phyloP scores from a whole-genome alignment of 2,329 filamentous ascomycete genomes.

The Sporothrix mexicana region DNA sequence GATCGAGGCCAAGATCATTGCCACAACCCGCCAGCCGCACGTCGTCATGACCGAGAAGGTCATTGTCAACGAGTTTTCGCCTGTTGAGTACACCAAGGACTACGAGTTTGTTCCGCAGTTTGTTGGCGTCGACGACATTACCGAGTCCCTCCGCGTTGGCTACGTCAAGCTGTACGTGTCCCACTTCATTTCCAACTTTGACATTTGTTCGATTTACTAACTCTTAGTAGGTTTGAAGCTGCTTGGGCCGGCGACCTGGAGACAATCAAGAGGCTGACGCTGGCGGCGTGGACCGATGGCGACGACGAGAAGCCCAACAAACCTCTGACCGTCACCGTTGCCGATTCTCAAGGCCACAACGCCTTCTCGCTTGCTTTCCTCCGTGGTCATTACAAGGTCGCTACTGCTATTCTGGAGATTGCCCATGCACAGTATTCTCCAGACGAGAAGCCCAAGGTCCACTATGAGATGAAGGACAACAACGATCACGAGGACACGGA shows the following conservation, averaged over 20 bases:
- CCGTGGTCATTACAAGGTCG: slow-evolving; percentile 67
- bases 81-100: slow-evolving; percentile 35
- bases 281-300: slow-evolving; percentile 59
- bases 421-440: slow-evolving; percentile 70
- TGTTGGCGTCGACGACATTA: slow-evolving; percentile 58
- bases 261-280: slow-evolving; percentile 68
- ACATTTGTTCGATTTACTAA: not conserved
- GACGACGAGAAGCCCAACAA: slow-evolving; percentile 54
- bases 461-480: slow-evolving; percentile 55
- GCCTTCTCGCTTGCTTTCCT: slow-evolving; percentile 73
- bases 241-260: slow-evolving; percentile 73
- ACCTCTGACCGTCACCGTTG: slow-evolving; percentile 68
- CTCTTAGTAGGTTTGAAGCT: slow-evolving; percentile 63
- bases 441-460: slow-evolving; percentile 56
- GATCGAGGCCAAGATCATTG: slow-evolving; percentile 61
- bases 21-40: slow-evolving; percentile 70
- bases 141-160: slow-evolving; percentile 58
- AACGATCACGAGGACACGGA: slow-evolving; percentile 46
- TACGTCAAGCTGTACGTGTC: slow-evolving; percentile 63
- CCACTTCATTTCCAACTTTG: not conserved
- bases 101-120: slow-evolving; percentile 62
- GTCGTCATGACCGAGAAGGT: slow-evolving; percentile 65
- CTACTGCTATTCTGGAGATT: slow-evolving; percentile 72
- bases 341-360: slow-evolving; percentile 56
- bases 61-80: slow-evolving; percentile 38